Percentiles rank a stretch among this genome's conserved stretches.
phyloP scores from a whole-genome alignment of 805 yeast species.

The Zygosaccharomyces bailii region DNA sequence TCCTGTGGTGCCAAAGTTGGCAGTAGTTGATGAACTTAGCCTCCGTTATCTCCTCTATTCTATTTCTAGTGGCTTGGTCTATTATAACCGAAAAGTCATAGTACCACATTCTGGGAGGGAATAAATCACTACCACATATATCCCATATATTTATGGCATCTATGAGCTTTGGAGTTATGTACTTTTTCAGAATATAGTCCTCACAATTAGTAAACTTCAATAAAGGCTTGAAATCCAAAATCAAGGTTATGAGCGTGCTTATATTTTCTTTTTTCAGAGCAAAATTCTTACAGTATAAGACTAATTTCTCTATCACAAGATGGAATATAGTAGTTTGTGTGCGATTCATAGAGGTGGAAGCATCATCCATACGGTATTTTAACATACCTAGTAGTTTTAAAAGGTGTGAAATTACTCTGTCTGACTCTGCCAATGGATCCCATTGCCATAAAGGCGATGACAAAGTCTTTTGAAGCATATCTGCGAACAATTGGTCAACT shows the following conservation, averaged over 20 bases:
- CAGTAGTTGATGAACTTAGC: constrained; percentile 18
- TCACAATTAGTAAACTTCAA: constrained; percentile 22
- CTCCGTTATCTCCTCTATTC: constrained; percentile 11
- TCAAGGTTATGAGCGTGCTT: constrained; percentile 10
- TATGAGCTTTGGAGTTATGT: constrained; percentile 40
- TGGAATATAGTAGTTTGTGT: constrained; percentile 27
- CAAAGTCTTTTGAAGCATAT: constrained; percentile 13
- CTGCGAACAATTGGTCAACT: constrained; percentile 20
- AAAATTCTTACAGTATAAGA: constrained; percentile 14
- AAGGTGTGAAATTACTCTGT: constrained; percentile 6
- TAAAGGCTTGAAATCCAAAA: constrained; percentile 23
- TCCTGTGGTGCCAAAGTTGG: constrained; percentile 23
- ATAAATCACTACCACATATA: neutral
- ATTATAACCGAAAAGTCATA: constrained; percentile 20
- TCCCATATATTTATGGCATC: constrained; percentile 40
- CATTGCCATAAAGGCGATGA: neutral
- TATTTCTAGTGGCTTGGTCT: constrained; percentile 4
- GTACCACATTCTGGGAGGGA: constrained; percentile 21
- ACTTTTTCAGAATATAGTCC: constrained; percentile 30
- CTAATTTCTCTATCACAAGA: constrained; percentile 12
- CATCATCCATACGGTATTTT: constrained; percentile 23
- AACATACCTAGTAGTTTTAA: constrained; percentile 14
- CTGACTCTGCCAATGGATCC: constrained; percentile 13
- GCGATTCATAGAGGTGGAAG: constrained; percentile 18
- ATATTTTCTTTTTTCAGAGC: constrained; percentile 9